A percentile compares a stretch with the other conserved stretches of the same genome.
These are phyloP conservation scores for Pichia terricola DNA, from an alignment of 1,139 yeast genomes.

Conservation along the genomic window DNA sequence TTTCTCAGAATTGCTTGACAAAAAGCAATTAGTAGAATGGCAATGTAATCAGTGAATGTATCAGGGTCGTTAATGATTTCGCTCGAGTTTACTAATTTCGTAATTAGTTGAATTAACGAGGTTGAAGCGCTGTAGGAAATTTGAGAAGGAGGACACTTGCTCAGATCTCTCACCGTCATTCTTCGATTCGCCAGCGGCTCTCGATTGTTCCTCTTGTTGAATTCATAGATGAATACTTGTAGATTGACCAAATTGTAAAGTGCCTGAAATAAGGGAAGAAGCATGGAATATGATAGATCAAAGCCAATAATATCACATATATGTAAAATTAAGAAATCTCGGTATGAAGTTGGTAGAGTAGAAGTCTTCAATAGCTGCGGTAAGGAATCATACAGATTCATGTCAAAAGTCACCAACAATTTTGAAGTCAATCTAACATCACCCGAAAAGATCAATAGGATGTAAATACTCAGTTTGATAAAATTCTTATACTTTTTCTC, in stretches of 20 bases:
- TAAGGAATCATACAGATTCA: conserved; percentile 33
- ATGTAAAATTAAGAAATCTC: conserved; percentile 55
- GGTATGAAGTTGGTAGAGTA: conserved; percentile 34
- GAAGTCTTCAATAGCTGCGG: conserved; percentile 39
- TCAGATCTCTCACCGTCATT: conserved; percentile 14
- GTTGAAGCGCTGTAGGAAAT: conserved; percentile 54
- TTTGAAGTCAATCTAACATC: conserved; percentile 33
- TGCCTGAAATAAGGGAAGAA: conserved; percentile 44
- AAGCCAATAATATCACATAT: conserved; percentile 32
- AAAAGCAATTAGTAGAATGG: conserved; percentile 46
- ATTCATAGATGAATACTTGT: conserved; percentile 18
- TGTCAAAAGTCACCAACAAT: conserved; percentile 35
- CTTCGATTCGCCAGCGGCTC: conserved; percentile 18
- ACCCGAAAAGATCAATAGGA: conserved; percentile 52
- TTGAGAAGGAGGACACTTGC: conserved; percentile 31
- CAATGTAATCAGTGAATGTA: conserved; percentile 49
- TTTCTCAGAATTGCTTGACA: conserved; percentile 41
- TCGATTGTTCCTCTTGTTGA: conserved; percentile 2
- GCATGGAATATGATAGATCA: conserved; percentile 28
- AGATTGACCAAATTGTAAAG: conserved; percentile 52
- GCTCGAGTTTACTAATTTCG: conserved; percentile 32
- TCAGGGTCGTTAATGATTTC: conserved; percentile 30
- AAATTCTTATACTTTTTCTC: conserved; percentile 36
- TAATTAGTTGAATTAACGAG: conserved; percentile 45
- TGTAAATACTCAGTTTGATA: conserved; percentile 50